Evolutionary conservation across 352 stramenopile species (phyloP), one percentile per base, ranked within the genome.

Genomic region (Phytopythium chamaehyphon): DNA sequence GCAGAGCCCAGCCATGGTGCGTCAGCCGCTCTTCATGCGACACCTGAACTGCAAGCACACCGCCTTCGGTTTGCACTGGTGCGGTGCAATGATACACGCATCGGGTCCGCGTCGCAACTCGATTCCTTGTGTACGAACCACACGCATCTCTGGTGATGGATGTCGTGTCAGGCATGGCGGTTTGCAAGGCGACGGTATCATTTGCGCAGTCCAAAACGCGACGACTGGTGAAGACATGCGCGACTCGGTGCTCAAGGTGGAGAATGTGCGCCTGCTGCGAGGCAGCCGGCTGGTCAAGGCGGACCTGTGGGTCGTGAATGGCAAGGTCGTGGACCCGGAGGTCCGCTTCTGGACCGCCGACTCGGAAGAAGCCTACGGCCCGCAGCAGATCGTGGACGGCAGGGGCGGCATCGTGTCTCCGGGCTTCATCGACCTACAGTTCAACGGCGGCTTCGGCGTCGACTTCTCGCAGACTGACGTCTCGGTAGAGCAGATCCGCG

Each of bases 361-460:
- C n/a, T 54, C 40, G 6, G 50, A 81, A 21, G 23, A 40, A 10
- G 56, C 82, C 42, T 69, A 81, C 56, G 64, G 67, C n/a, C 65
- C 77, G 12, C 38, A 71, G 22, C 54, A 63, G 15, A 40, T 78
- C 23, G 59, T 96, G 8, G 86, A 96, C 59, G 90, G 87, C 49
- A 54, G 62, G 23, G 81, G 77, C 24, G 61, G 56, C 40, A 88
- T 96, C 47, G 53, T 88, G 10, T 80, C 81, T 9, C 84, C 88
- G 10, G 89, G 89, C 31, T 96, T 95, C 58, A 86, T 97, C 44
- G 89, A 97, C 59, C 40, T 96, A 23, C 89, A 97, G 69, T 66
- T 96, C 44, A 97, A 97, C 55, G 89, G 89, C 47, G 84, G 73
- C 23, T 96, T 83, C 58, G 87, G 89, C 14, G 60, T 86, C 24